A percentile compares a stretch with the other conserved stretches of the same genome.
Conservation (phyloP, 2,329 filamentous ascomycete species). For the Tolypocladium sp. region DNA sequence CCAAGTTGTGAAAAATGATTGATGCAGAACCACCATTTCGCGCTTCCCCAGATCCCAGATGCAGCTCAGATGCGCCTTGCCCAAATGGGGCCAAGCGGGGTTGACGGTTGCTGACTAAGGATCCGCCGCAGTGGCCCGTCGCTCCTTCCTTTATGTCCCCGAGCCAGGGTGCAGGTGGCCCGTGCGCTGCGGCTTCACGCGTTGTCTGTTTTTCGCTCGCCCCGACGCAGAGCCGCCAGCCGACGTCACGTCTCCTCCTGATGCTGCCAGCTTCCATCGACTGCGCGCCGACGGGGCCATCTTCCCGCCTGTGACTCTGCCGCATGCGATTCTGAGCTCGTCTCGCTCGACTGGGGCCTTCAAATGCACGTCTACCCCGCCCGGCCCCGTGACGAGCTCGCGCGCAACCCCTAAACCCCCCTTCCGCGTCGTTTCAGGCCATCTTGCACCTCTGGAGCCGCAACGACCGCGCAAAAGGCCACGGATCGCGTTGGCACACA, state of each 20-base stretch:
- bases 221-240: constrained; percentile 17
- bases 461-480: not conserved
- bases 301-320: constrained; percentile 9
- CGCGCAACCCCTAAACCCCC: constrained; percentile 16
- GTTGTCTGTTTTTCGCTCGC: constrained; percentile 29
- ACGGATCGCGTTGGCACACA: constrained; percentile 5
- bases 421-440: constrained; percentile 1
- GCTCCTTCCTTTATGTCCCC: not conserved
- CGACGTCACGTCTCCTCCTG: constrained; percentile 25
- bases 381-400: constrained; percentile 18
- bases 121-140: not conserved
- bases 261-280: constrained; percentile 18
- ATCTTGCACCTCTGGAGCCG: not conserved
- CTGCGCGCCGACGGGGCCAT: constrained; percentile 12
- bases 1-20: not conserved
- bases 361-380: constrained; percentile 13
- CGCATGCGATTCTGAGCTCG: constrained; percentile 9
- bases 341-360: constrained; percentile 7
- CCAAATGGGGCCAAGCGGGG: not conserved
- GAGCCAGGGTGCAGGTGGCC: not conserved
- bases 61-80: not conserved
- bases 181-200: constrained; percentile 20
- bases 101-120: not conserved
- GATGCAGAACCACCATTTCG: not conserved
- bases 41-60: not conserved